Evolutionary conservation across 1,284 basidiomycete species (phyloP).

Genomic region (Papiliotrema terrestris): DNA sequence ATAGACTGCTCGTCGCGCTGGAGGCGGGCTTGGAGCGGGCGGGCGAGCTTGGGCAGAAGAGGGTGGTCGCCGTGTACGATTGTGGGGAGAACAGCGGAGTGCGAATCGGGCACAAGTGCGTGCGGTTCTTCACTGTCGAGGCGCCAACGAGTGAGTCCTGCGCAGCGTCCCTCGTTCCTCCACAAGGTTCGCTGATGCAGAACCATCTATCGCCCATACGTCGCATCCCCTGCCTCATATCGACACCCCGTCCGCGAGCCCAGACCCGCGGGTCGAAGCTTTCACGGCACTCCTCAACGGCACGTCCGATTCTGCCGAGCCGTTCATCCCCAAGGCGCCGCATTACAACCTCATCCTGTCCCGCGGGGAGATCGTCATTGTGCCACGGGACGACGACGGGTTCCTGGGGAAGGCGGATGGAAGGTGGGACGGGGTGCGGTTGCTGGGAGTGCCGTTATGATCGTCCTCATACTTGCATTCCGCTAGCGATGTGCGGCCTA

Average conservation of each 20-base stretch:
- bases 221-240: not conserved
- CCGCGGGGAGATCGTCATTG: not conserved
- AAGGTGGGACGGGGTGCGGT: constrained; percentile 8
- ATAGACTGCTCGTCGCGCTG: constrained; percentile 5
- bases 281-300: constrained; percentile 1
- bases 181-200: no score
- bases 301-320: not conserved
- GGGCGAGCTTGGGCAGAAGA: not conserved
- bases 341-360: constrained; percentile 7
- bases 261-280: not conserved
- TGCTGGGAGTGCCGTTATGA: constrained; percentile 3
- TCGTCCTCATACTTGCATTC: no score
- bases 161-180: no score
- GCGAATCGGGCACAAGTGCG: constrained; percentile 6
- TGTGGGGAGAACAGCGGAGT: constrained; percentile 8
- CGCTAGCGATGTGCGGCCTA: no score
- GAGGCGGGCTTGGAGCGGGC: not conserved
- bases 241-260: not conserved
- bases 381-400: constrained; percentile 2
- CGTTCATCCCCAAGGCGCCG: constrained; percentile 1
- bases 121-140: constrained; percentile 1
- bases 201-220: not conserved
- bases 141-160: no score
- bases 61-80: constrained; percentile 7
- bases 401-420: constrained; percentile 3